Base-by-base conservation (phyloP, 345 rosid species). In the Tarenaya hassleriana region DNA sequence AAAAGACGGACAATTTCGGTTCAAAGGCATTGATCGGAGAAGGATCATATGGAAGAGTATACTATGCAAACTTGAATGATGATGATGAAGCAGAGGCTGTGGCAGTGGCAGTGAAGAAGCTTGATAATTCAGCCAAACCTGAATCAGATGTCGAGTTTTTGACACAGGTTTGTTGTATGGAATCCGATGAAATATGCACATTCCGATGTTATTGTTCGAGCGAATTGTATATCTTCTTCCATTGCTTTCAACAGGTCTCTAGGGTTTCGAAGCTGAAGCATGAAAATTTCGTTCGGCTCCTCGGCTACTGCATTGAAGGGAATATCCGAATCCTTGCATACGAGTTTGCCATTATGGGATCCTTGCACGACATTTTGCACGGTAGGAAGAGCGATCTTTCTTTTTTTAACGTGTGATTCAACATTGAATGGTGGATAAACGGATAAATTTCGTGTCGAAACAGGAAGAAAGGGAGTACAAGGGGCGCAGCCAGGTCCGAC, bases 311-410 rank as follows among this genome's bases (percentile, higher is more conserved):
- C 68, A 84, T 94, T 24, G 82, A 86, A 61, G 99, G 95, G 68
- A 77, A 78, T 67, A 34, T 77, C 13, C 91, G 97, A 3, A 79
- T 88, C 61, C 95, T 94, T 44, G 88, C 94, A 0, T 88, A 88
- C 68, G 99, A 94, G 64, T 94, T 88, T 72, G 99, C 99, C 7
- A 88, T 95, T n/a, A 92, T 94, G 99, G 97, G 99, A 48, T 94
- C 99, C 14, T 75, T 94, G 27, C 99, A 88, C 55, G 99, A 94
- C 64, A 79, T 94, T 32, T 69, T 94, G 69, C 97, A 94, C 55
- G 99, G 98, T 86, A 66, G 21, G 55, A 45, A 43, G 49, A 46
- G 16, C 50, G 37, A 4, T 47, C n/a, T 57, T 14, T 20, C 50
- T 21, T 7, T 16, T 64, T 34, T 27, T 39, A 38, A 19, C 42